Evolutionary conservation across 768 basidiomycete species (phyloP).

Genomic region (Hydnum rufescens): DNA sequence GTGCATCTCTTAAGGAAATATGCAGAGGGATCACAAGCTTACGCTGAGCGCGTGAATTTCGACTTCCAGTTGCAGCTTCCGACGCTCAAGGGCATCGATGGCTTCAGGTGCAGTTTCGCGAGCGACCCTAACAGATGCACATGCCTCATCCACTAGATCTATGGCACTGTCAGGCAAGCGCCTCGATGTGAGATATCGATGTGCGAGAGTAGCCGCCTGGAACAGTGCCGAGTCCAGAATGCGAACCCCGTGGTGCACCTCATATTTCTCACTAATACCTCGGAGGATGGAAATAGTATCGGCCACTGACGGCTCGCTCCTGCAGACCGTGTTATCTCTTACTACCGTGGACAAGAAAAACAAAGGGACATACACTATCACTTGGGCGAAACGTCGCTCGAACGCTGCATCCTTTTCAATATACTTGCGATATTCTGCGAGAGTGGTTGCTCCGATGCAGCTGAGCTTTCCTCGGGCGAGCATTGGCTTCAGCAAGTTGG

Average conservation of each 20-base stretch:
- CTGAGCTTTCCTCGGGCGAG: conserved; percentile 64
- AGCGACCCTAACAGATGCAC: conserved; percentile 65
- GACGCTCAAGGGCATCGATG: conserved; percentile 77
- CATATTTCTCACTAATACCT: conserved; percentile 86
- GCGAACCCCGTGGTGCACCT: conserved; percentile 77
- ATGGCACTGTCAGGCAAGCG: conserved; percentile 73
- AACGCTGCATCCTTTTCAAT: conserved; percentile 86
- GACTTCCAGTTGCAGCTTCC: conserved; percentile 77
- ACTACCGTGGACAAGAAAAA: too few species aligned
- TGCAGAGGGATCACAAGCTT: background rate
- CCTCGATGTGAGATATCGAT: conserved; percentile 74
- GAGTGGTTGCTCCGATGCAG: conserved; percentile 79
- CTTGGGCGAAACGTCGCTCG: conserved; percentile 84
- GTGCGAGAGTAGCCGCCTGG: conserved; percentile 74
- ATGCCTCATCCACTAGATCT: conserved; percentile 83
- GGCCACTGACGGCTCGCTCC: conserved; percentile 75
- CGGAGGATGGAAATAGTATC: conserved; percentile 88
- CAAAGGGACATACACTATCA: too few species aligned
- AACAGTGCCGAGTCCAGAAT: conserved; percentile 81
- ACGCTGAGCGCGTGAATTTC: conserved; percentile 80
- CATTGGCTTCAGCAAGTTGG: conserved; percentile 79
- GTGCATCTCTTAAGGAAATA: too few species aligned
- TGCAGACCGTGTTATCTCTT: too few species aligned
- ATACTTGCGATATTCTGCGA: conserved; percentile 80
- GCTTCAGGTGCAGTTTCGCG: conserved; percentile 88